A percentile compares a stretch with the other conserved stretches of the same genome.
Conservation (phyloP, 164 flowering plant species). For the Kalanchoe fedtschenkoi region DNA sequence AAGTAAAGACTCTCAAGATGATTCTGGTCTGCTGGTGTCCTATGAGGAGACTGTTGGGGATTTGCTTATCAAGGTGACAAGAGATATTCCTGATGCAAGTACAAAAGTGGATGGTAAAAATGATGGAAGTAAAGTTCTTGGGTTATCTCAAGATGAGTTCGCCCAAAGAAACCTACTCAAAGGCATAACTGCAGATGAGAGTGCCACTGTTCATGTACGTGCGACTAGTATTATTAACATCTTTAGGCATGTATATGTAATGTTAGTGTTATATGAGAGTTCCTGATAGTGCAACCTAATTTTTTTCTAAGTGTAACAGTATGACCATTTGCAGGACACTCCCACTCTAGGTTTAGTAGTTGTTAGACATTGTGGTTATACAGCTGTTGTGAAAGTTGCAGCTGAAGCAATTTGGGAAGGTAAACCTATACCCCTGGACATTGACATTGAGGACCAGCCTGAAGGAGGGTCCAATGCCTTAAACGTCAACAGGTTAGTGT, state of each 20-base stretch:
- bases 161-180: constrained; percentile 72
- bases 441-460: constrained; percentile 72
- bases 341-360: constrained; percentile 75
- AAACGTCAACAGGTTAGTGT: constrained; percentile 69
- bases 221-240: background rate
- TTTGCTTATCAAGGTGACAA: constrained; percentile 47
- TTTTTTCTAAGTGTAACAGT: background rate
- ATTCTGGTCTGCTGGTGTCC: constrained; percentile 14
- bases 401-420: constrained; percentile 46
- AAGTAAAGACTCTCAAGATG: constrained; percentile 14
- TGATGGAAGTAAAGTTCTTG: constrained; percentile 61
- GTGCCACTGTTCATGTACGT: constrained; percentile 84
- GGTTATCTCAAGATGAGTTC: constrained; percentile 47
- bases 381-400: constrained; percentile 63
- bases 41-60: constrained; percentile 67
- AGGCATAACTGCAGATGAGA: constrained; percentile 95
- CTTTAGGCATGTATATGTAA: background rate
- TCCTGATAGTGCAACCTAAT: background rate
- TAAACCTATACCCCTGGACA: constrained; percentile 34
- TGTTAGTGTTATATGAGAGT: background rate
- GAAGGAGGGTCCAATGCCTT: constrained; percentile 93
- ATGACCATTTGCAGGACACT: constrained; percentile 56
- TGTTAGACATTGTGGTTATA: constrained; percentile 76
- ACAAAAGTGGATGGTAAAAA: constrained; percentile 55
- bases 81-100: constrained; percentile 68